A percentile compares a stretch with the other conserved stretches of the same genome.
Conservation (phyloP, 352 stramenopile species). For the Phytophthora boehmeriae region DNA sequence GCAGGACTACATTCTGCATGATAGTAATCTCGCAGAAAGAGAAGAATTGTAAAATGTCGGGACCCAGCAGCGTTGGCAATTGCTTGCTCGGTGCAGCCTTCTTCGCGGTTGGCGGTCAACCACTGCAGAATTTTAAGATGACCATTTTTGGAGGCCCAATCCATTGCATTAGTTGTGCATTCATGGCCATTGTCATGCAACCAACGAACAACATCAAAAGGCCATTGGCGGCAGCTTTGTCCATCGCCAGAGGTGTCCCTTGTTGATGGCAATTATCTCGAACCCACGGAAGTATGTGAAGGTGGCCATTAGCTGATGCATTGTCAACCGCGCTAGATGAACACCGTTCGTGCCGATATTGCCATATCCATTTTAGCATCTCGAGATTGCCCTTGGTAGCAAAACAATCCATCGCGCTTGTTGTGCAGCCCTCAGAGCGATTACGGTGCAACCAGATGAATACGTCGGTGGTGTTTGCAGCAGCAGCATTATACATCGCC, state of each 20-base stretch:
- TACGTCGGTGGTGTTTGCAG: neutral
- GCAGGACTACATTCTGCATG: neutral
- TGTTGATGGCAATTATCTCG: neutral
- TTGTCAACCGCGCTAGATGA: neutral
- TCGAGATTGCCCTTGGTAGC: neutral
- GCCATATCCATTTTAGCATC: neutral
- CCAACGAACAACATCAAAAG: neutral
- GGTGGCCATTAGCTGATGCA: neutral
- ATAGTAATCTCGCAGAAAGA: neutral
- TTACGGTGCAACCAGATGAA: neutral
- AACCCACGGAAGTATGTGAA: neutral
- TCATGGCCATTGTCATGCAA: neutral
- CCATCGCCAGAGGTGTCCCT: neutral
- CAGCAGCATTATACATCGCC: neutral
- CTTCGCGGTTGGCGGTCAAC: neutral
- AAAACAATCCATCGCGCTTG: neutral
- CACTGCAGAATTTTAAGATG: neutral
- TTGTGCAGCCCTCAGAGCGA: neutral
- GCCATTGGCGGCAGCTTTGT: neutral
- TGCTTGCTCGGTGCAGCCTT: neutral
- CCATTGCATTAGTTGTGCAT: neutral
- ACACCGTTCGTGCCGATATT: too few relatives aligned
- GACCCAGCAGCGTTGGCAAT: neutral
- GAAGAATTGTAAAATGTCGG: neutral
- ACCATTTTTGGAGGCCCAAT: neutral